phyloP scores from a whole-genome alignment of 169 alveolate genomes.

The Besnoitia besnoiti region DNA sequence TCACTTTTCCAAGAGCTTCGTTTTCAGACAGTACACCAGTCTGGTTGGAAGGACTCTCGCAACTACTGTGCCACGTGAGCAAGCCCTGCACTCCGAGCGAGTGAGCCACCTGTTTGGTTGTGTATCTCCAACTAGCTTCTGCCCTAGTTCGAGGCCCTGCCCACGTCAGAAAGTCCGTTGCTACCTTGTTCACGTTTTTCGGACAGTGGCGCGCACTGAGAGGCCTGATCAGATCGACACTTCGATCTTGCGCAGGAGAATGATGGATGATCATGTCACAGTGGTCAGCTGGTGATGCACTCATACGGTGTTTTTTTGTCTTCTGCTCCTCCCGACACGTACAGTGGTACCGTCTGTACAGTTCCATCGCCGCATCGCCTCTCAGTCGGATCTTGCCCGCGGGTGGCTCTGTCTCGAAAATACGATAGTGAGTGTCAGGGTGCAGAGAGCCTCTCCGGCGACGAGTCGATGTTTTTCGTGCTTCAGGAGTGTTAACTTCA shows the following conservation, averaged over 20 bases:
- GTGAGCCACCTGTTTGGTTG: slow-evolving; percentile 23
- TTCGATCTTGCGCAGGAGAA: background rate
- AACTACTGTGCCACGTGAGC: background rate
- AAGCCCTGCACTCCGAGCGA: background rate
- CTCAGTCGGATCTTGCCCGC: slow-evolving; percentile 22
- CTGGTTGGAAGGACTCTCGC: background rate
- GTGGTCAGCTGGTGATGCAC: slow-evolving; percentile 11
- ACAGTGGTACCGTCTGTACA: background rate
- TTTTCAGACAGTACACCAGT: background rate
- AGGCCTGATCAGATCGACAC: background rate
- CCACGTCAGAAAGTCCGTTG: slow-evolving; percentile 25
- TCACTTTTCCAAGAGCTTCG: background rate
- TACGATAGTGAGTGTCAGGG: slow-evolving; percentile 22
- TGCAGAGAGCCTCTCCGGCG: background rate
- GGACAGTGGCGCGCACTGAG: background rate
- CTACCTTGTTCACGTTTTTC: background rate
- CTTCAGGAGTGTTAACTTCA: background rate
- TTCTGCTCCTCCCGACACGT: background rate
- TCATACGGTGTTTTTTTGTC: background rate
- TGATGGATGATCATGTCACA: background rate
- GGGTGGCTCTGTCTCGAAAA: slow-evolving; percentile 31
- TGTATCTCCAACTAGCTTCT: background rate
- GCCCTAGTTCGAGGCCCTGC: background rate
- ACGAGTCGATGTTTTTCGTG: background rate
- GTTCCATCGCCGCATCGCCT: slow-evolving; percentile 12